Percentiles rank a stretch among this genome's conserved stretches.
These are phyloP conservation scores for Chrysochromulina tobinii DNA, from an alignment of 78 protist species.

Conservation along the genomic window DNA sequence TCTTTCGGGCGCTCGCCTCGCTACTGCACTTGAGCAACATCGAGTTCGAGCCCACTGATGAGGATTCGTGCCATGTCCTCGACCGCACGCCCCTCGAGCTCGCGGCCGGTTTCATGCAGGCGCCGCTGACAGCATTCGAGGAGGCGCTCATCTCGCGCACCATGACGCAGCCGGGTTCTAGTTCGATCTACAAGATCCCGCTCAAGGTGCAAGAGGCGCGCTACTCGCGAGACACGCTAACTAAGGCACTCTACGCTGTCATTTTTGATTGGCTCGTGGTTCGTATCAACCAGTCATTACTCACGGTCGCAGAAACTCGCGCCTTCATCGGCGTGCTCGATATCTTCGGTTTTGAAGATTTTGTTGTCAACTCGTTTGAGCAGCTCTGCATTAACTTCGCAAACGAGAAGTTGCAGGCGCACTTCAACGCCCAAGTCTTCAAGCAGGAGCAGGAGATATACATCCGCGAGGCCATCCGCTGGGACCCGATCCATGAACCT, in stretches of 20 bases:
- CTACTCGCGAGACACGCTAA: constrained; percentile 20
- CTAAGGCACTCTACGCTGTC: neutral
- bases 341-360: constrained; percentile 56
- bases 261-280: constrained; percentile 38
- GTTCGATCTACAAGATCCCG: constrained; percentile 25
- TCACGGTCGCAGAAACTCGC: neutral
- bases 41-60: neutral
- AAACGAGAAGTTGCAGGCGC: constrained; percentile 80
- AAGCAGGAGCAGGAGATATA: constrained; percentile 78
- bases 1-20: neutral
- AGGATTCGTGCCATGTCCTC: neutral
- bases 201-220: constrained; percentile 1
- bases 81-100: neutral
- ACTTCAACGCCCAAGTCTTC: constrained; percentile 71
- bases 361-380: constrained; percentile 75
- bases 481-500: neutral
- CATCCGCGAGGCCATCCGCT: neutral
- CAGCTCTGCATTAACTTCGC: constrained; percentile 89
- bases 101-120: neutral
- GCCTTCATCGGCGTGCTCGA: constrained; percentile 49
- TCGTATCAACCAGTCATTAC: neutral
- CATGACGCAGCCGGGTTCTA: neutral
- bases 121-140: neutral
- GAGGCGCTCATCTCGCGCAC: constrained; percentile 1
- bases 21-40: neutral